Percentiles rank a stretch among this genome's conserved stretches.
Evolutionary conservation across 2,329 filamentous ascomycete species (phyloP).

Genomic region (Cladosporium austrohemisphaericum): DNA sequence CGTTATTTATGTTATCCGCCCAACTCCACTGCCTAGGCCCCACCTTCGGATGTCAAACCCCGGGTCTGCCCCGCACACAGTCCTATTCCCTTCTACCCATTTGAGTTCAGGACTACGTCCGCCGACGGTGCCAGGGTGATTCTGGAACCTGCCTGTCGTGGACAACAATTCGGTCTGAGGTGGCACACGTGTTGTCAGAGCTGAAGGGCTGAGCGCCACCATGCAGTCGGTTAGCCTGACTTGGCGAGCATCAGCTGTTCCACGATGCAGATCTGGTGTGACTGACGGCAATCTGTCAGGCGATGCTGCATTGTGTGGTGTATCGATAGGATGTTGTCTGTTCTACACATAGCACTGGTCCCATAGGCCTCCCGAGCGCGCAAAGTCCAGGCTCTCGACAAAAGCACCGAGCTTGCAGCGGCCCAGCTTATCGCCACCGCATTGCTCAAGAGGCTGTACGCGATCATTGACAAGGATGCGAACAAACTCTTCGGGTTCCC

Average conservation of each 20-base stretch:
- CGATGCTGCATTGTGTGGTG: no score
- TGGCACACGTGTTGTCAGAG: no score
- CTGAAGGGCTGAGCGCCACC: no score
- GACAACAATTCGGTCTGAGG: no score
- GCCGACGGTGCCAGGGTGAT: no score
- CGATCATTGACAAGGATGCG: conserved; percentile 80
- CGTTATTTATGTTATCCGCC: no score
- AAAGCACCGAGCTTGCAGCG: conserved; percentile 68
- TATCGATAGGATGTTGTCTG: no score
- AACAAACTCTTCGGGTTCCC: conserved; percentile 64
- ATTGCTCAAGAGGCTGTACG: conserved; percentile 68
- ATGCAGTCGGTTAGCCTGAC: no score
- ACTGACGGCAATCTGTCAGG: no score
- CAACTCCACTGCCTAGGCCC: not conserved
- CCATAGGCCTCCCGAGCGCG: conserved; percentile 69
- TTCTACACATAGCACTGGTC: conserved; percentile 51
- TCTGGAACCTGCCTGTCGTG: no score
- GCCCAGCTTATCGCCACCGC: conserved; percentile 65
- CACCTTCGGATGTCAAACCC: conserved; percentile 4
- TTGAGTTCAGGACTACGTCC: not conserved
- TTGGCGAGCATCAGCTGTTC: no score
- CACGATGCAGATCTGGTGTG: no score
- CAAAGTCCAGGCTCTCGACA: conserved; percentile 72
- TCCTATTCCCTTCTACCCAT: not conserved
- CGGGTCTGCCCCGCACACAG: conserved; percentile 1